phyloP scores from a whole-genome alignment of 208 protist species.

The Angomonas ambiguus region DNA sequence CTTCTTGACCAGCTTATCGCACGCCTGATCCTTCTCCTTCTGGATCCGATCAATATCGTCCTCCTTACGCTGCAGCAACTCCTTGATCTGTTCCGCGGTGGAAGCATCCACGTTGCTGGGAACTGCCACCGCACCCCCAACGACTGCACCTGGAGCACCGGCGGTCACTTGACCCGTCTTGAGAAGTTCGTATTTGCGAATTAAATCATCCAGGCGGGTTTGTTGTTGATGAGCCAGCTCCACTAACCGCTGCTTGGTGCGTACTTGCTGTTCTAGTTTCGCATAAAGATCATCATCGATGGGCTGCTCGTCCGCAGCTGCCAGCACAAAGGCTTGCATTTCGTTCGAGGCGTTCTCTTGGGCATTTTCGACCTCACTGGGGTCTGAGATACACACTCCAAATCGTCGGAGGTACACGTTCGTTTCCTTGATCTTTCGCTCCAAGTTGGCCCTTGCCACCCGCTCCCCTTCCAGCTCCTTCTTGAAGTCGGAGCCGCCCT shows the following conservation, averaged over 20 bases:
- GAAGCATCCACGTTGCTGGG: slow-evolving; percentile 42
- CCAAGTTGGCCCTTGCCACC: slow-evolving; percentile 39
- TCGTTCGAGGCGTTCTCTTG: slow-evolving; percentile 21
- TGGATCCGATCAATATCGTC: slow-evolving; percentile 74
- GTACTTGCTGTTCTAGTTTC: slow-evolving; percentile 85
- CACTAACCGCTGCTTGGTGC: slow-evolving; percentile 78
- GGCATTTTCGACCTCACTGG: slow-evolving; percentile 23
- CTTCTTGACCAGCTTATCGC: slow-evolving; percentile 89
- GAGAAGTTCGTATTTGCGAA: slow-evolving; percentile 85
- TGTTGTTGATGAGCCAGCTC: slow-evolving; percentile 87
- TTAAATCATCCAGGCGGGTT: slow-evolving; percentile 70
- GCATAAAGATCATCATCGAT: slow-evolving; percentile 72
- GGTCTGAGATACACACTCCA: slow-evolving; percentile 68
- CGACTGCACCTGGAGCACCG: slow-evolving; percentile 16
- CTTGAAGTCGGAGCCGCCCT: slow-evolving; percentile 18
- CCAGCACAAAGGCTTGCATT: slow-evolving; percentile 55
- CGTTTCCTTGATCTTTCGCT: slow-evolving; percentile 67
- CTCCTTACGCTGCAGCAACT: slow-evolving; percentile 82
- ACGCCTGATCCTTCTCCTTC: slow-evolving; percentile 69
- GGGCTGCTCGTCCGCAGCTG: slow-evolving; percentile 54
- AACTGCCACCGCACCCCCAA: background rate
- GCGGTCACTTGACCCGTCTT: slow-evolving; percentile 75
- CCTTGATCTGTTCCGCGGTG: slow-evolving; percentile 58
- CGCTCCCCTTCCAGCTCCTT: slow-evolving; percentile 58
- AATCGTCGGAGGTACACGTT: slow-evolving; percentile 82